These are phyloP conservation scores for Pseudocercospora eumusae DNA, from an alignment of 2,329 filamentous ascomycete genomes.

Conservation along the genomic window DNA sequence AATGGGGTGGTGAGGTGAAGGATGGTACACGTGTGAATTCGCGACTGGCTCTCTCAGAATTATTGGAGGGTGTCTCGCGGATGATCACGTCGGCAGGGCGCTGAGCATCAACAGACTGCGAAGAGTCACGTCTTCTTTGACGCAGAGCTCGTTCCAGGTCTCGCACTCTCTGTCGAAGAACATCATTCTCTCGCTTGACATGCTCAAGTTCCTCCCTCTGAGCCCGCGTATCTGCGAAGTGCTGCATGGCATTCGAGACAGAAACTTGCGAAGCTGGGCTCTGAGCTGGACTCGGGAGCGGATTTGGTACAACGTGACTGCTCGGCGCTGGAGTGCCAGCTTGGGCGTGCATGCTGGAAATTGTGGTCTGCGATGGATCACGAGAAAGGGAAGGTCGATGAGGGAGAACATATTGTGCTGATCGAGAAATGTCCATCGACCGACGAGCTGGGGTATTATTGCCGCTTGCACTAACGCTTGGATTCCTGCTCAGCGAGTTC, in stretches of 20 bases:
- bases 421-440: conserved; percentile 34
- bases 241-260: conserved; percentile 31
- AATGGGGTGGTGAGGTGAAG: conserved; percentile 22
- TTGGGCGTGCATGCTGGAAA: conserved; percentile 33
- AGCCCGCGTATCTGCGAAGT: conserved; percentile 45
- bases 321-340: conserved; percentile 29
- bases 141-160: conserved; percentile 49
- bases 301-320: conserved; percentile 19
- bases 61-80: background rate
- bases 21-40: conserved; percentile 21
- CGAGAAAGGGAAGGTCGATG: conserved; percentile 40
- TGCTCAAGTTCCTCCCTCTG: conserved; percentile 51
- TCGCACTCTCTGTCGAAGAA: conserved; percentile 50
- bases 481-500: conserved; percentile 36
- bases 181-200: conserved; percentile 54
- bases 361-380: conserved; percentile 33
- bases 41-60: background rate
- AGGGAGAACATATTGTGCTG: conserved; percentile 33
- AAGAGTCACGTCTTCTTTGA: conserved; percentile 37
- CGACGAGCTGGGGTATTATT: conserved; percentile 40
- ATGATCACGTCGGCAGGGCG: conserved; percentile 8
- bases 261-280: conserved; percentile 21
- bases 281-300: conserved; percentile 28
- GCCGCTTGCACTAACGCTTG: conserved; percentile 39
- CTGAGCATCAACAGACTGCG: conserved; percentile 34